A percentile compares a stretch with the other conserved stretches of the same genome.
Evolutionary conservation across 805 yeast species (phyloP).

Genomic region (Candida lessepsii): DNA sequence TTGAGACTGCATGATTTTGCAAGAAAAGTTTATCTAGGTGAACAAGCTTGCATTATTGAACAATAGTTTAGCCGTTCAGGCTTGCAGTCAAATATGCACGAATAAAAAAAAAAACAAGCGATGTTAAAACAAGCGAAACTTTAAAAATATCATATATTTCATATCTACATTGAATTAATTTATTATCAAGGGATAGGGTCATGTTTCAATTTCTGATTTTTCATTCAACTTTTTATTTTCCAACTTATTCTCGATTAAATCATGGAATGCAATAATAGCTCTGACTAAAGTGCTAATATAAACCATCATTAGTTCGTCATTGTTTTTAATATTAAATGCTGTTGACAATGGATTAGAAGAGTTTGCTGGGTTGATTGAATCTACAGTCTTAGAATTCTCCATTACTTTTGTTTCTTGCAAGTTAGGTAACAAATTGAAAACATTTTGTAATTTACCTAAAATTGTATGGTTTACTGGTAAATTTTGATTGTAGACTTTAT

Average conservation of each 20-base stretch:
- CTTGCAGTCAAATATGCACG: no score
- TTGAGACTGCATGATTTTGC: no score
- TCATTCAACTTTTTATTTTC: slow-evolving; percentile 31
- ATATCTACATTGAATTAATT: no score
- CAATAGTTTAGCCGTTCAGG: no score
- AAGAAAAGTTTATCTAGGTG: no score
- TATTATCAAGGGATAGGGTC: no score
- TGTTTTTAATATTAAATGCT: slow-evolving; percentile 89
- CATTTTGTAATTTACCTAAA: slow-evolving; percentile 89
- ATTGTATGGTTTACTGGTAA: slow-evolving; percentile 89
- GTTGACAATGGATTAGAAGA: slow-evolving; percentile 58
- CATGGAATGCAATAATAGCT: slow-evolving; percentile 94
- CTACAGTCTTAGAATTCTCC: slow-evolving; percentile 13
- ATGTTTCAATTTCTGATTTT: slow-evolving; percentile 4
- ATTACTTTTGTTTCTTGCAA: slow-evolving; percentile 35
- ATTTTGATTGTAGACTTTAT: slow-evolving; percentile 64
- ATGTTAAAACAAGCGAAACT: no score
- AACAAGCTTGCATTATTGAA: no score
- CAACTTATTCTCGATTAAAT: slow-evolving; percentile 92
- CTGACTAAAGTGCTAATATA: slow-evolving; percentile 88
- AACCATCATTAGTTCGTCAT: slow-evolving; percentile 93
- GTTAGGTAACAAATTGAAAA: slow-evolving; percentile 90
- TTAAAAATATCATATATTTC: no score
- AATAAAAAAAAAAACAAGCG: no score
- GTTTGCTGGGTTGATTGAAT: slow-evolving; percentile 16